These are phyloP conservation scores for Litchi chinensis DNA, from an alignment of 345 rosid species.

Conservation along the genomic window DNA sequence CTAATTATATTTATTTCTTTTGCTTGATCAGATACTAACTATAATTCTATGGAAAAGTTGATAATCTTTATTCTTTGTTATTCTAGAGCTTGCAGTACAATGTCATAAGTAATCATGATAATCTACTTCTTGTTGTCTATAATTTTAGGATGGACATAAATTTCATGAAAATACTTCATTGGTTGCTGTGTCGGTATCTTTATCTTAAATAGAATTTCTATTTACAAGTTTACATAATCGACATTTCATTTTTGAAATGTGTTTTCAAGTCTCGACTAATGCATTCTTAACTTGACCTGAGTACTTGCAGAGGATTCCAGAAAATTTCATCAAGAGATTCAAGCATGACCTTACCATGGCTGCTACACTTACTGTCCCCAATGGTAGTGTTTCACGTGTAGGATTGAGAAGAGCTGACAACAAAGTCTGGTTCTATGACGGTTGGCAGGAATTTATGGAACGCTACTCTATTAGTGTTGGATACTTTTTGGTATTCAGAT, in stretches of 20 bases:
- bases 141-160: neutral
- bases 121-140: neutral
- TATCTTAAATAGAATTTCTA: slow-evolving; percentile 11
- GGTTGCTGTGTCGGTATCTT: slow-evolving; percentile 7
- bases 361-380: slow-evolving; percentile 77
- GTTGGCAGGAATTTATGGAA: slow-evolving; percentile 86
- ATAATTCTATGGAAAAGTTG: neutral
- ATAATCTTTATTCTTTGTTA: neutral
- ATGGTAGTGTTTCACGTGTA: slow-evolving; percentile 71
- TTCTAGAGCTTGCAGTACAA: neutral
- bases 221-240: neutral
- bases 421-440: slow-evolving; percentile 78
- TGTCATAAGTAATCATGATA: neutral
- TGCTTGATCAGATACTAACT: neutral
- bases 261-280: neutral
- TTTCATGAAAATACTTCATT: neutral
- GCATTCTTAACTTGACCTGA: slow-evolving; percentile 24
- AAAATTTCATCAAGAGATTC: slow-evolving; percentile 69
- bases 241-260: neutral
- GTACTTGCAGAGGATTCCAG: slow-evolving; percentile 83
- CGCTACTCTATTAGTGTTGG: slow-evolving; percentile 73
- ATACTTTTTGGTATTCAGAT: slow-evolving; percentile 78
- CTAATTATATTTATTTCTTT: neutral
- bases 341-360: slow-evolving; percentile 69
- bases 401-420: slow-evolving; percentile 71